Base-by-base conservation (phyloP, 2,329 filamentous ascomycete species). In the Ophiostoma sp. region DNA sequence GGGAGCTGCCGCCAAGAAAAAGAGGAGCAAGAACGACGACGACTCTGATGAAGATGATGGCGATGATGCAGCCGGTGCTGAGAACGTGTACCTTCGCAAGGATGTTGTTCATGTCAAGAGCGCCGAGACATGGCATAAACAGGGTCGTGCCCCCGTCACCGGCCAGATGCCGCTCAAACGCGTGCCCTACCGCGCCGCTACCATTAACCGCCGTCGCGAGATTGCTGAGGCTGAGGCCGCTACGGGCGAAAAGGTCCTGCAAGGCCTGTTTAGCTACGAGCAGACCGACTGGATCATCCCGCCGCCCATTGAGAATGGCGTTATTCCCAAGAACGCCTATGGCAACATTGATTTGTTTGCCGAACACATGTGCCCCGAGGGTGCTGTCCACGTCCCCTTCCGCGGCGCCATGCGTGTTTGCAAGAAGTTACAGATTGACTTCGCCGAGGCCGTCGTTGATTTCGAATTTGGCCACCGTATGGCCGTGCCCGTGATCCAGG, bases 241-340 rank as follows among this genome's bases (percentile, higher is more conserved):
- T 28, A 94, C 90, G 0, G 95, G 95, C 22, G 88, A 92, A 77
- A 97, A 97, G 81, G 90, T 93, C 4, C 87, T 94, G 74, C 96
- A 99, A 80, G 95, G 94, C 0, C 83, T 99, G 0, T 99, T 94
- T 81, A 90, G 92, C 71, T 85, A 87, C 73, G 90, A 92, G 9
- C 96, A 99, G 82, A 99, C 96, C 0, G 93, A 97, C 72, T 98
- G 93, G 90, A 98, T 98, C 80, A 95, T 98, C 72, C 95, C 95
- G 0, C 89, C 91, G 1, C 94, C 95, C 0, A 97, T 98, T 72
- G 82, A 89, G 74, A 88, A 97, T 78, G 95, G 95, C 0, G 82
- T 92, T 17, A 98, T 98, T 74, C 96, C 96, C 0, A 97, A 96
- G 81, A 99, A 99, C 78, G 90, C 91, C 48, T 99, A 95, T 78